Percentiles rank a stretch among this genome's conserved stretches.
These are phyloP conservation scores for Epipyxis sp. DNA, from an alignment of 108 stramenopile genomes.

Conservation along the genomic window DNA sequence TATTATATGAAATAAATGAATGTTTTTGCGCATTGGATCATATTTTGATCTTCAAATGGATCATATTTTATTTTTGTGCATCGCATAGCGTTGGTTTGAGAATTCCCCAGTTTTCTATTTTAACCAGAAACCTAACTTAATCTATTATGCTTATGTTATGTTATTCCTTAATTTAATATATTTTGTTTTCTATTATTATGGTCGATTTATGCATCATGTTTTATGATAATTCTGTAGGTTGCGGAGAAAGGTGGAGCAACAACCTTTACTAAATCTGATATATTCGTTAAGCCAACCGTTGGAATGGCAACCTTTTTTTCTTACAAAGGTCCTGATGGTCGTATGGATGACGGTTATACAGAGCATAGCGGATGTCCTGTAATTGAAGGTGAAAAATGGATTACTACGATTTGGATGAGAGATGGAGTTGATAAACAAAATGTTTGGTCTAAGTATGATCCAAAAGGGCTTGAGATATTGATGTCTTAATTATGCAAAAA, in stretches of 20 bases:
- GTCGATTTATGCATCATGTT: too few species aligned
- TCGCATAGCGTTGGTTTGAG: too few species aligned
- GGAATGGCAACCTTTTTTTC: conserved; percentile 79
- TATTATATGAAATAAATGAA: too few species aligned
- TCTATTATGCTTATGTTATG: too few species aligned
- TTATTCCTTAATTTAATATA: too few species aligned
- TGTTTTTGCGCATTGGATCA: too few species aligned
- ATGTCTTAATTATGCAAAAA: too few species aligned
- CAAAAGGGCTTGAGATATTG: background rate
- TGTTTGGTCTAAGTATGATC: conserved; percentile 58
- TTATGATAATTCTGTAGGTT: conserved; percentile 4
- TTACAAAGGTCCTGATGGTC: conserved; percentile 64
- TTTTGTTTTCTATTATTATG: too few species aligned
- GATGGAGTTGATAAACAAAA: conserved; percentile 75
- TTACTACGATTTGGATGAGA: conserved; percentile 93
- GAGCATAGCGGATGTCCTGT: conserved; percentile 89
- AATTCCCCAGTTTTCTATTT: too few species aligned
- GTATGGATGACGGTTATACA: conserved; percentile 60
- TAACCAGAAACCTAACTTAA: too few species aligned
- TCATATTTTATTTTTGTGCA: too few species aligned
- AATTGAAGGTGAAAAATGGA: conserved; percentile 82
- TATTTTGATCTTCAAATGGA: too few species aligned
- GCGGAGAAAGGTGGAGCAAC: conserved; percentile 77
- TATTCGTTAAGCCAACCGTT: conserved; percentile 69
- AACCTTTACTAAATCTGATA: conserved; percentile 74